A percentile compares a stretch with the other conserved stretches of the same genome.
These are phyloP conservation scores for Phylloboletellus chloephorus DNA, from an alignment of 1,284 basidiomycete species.

Conservation along the genomic window DNA sequence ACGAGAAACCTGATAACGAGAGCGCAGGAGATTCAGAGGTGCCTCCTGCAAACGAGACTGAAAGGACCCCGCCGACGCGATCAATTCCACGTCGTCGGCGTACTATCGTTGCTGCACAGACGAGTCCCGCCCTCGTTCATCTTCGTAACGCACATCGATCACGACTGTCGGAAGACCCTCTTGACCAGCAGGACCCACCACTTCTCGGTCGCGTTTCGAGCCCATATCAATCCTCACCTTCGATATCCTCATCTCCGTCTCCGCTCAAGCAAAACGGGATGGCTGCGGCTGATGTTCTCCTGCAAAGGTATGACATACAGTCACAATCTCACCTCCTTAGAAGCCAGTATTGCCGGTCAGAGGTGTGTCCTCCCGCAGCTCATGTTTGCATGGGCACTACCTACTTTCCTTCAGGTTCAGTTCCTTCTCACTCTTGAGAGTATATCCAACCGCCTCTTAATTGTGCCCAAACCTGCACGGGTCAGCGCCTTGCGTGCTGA, in stretches of 20 bases:
- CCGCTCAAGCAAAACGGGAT: slow-evolving; percentile 41
- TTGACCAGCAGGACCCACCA: slow-evolving; percentile 59
- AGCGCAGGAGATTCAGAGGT: slow-evolving; percentile 8
- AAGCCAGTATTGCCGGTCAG: slow-evolving; percentile 87
- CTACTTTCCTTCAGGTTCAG: slow-evolving; percentile 51
- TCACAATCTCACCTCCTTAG: slow-evolving; percentile 75
- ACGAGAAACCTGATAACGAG: slow-evolving; percentile 29
- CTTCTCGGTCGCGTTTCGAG: slow-evolving; percentile 32
- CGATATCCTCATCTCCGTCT: slow-evolving; percentile 47
- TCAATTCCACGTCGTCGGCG: slow-evolving; percentile 36
- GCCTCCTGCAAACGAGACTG: slow-evolving; percentile 20
- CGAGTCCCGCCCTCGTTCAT: slow-evolving; percentile 63
- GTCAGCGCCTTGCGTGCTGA: slow-evolving; percentile 95
- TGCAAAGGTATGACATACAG: slow-evolving; percentile 61
- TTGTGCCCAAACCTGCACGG: slow-evolving; percentile 91
- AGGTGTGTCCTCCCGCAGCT: slow-evolving; percentile 46
- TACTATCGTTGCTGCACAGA: slow-evolving; percentile 57
- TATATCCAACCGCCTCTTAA: slow-evolving; percentile 87
- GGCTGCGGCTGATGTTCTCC: slow-evolving; percentile 46
- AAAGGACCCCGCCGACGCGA: slow-evolving; percentile 13
- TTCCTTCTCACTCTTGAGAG: slow-evolving; percentile 88
- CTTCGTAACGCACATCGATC: slow-evolving; percentile 47
- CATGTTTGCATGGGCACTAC: background rate
- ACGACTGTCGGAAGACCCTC: slow-evolving; percentile 62
- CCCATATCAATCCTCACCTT: slow-evolving; percentile 64